Conservation (phyloP, 148 eudicot species). For the Camellia granthamiana region DNA sequence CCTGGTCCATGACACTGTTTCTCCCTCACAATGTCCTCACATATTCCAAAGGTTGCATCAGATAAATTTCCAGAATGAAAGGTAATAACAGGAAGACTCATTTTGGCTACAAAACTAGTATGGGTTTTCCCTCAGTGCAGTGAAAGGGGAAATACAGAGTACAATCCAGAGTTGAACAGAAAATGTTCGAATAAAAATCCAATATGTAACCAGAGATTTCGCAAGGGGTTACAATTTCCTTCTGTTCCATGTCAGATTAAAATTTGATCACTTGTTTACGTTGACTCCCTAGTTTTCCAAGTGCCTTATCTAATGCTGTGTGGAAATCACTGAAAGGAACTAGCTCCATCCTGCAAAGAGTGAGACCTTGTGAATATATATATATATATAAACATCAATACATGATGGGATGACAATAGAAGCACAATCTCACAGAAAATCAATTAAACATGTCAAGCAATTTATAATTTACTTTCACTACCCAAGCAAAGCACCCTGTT, state of each 20-base stretch:
- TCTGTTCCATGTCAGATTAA: conserved; percentile 15
- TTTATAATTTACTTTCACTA: neutral
- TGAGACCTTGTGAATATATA: neutral
- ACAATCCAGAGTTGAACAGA: neutral
- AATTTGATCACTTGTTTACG: conserved; percentile 62
- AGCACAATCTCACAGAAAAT: neutral
- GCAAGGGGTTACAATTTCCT: neutral
- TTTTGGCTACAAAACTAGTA: no score
- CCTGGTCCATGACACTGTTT: no score
- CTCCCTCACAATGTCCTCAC: no score
- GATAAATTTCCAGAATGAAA: no score
- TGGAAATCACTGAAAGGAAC: conserved; percentile 52
- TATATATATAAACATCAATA: neutral
- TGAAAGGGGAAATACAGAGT: neutral
- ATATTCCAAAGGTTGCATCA: no score
- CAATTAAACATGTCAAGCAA: neutral
- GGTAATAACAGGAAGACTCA: no score
- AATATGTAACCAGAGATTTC: neutral
- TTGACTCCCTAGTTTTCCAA: conserved; percentile 60
- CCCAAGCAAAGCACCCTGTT: neutral
- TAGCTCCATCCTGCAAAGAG: conserved; percentile 59
- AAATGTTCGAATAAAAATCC: neutral
- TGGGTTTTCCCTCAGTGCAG: no score
- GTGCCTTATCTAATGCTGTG: conserved; percentile 49
- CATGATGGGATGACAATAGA: neutral